Base-by-base conservation (phyloP, 2,329 filamentous ascomycete genomes). In the Ophiocordyceps camponoti-floridani region DNA sequence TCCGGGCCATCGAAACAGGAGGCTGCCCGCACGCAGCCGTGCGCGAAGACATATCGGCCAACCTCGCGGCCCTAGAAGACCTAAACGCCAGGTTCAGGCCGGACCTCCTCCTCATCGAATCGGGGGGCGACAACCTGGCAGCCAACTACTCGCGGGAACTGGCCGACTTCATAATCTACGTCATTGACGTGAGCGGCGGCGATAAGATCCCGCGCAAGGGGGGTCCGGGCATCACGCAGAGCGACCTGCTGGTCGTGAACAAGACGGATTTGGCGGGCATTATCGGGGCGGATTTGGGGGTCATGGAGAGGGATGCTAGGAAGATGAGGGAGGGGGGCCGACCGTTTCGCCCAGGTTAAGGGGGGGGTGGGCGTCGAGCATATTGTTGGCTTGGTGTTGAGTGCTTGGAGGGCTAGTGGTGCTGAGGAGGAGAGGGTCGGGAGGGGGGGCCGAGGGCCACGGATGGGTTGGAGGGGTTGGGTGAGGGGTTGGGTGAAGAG, bases 341-440 rank as follows among this genome's bases (percentile, higher is more conserved):
- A 95, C 89, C 0, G 84, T 98, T 4, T 96, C 59, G 89, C 88
- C 0, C 86, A 94, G 66, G 88, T 98, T n/a, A 98, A 96, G 76
- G 82, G 87, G 63, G 79, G 79, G 2, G 81, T 87, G 48, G 86
- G 79, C 2, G 77, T 96, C 8, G 75, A 87, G 48, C 81, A 91
- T 59, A 94, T 96, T 57, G 77, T 94, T 14, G 83, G 84, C 52
- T 62, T 96, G 63, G 84, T 98, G 44, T 54, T 91, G 54, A 94
- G 86, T 58, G 88, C 88, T 6, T 96, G 91, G 91, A 89, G 80
- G 69, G 80, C 79, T 11, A 91, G 84, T 55, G 89, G 89, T 28
- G 91, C 88, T 2, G 76, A 79, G 64, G 69, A 71, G 50, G 68
- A 69, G 44, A 66, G 67, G 49, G 70, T 62, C 58, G 63, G 62